Evolutionary conservation across 176 grass and related monocot genomes (phyloP).

Genomic region (Eleusine indica): DNA sequence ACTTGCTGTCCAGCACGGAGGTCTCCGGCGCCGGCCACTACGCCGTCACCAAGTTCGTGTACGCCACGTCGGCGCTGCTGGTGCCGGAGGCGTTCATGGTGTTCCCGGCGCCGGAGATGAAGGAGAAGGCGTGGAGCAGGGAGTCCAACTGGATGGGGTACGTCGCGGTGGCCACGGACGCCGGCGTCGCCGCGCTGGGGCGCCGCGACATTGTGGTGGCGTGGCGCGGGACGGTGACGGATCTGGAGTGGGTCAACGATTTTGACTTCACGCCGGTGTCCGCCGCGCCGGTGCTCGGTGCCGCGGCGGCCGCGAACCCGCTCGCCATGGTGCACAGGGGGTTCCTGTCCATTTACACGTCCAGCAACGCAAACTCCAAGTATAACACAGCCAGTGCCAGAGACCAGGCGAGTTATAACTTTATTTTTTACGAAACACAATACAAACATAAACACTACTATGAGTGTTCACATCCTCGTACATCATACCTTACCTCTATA

Average conservation of each 20-base stretch:
- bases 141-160: constrained; percentile 71
- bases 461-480: too few species aligned
- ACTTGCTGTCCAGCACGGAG: constrained; percentile 35
- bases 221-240: constrained; percentile 42
- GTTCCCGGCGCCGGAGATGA: background rate
- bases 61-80: constrained; percentile 16
- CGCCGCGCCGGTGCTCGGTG: background rate
- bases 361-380: background rate
- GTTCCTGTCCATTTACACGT: constrained; percentile 57
- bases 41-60: background rate
- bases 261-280: background rate
- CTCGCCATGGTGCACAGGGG: constrained; percentile 8
- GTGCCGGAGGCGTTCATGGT: background rate
- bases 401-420: constrained; percentile 42
- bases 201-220: constrained; percentile 62
- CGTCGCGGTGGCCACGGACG: constrained; percentile 59
- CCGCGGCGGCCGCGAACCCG: too few species aligned
- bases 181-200: constrained; percentile 48
- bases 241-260: too few species aligned
- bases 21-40: background rate
- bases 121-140: constrained; percentile 33
- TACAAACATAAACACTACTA: too few species aligned
- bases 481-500: too few species aligned
- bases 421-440: too few species aligned
- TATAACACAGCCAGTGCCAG: constrained; percentile 53